phyloP scores from a whole-genome alignment of 768 basidiomycete species.

The Sistotremastrum niveocremeum region DNA sequence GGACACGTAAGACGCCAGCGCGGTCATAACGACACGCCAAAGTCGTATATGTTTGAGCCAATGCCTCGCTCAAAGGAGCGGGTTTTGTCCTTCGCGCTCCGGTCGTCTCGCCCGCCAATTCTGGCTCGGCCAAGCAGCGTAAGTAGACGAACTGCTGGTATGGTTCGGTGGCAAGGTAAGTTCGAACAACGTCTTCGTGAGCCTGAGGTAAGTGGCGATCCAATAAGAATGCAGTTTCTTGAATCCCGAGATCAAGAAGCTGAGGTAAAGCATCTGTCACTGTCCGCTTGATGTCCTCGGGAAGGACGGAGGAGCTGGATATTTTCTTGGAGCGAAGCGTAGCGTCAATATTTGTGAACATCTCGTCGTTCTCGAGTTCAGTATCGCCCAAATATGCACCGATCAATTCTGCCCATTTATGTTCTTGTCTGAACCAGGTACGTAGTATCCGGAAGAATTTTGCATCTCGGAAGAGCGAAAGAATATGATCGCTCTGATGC shows the following conservation, averaged over 20 bases:
- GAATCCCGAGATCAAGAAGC: slow-evolving; percentile 47
- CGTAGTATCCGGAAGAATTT: slow-evolving; percentile 89
- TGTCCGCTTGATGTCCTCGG: slow-evolving; percentile 39
- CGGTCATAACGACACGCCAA: slow-evolving; percentile 67
- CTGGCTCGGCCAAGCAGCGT: slow-evolving; percentile 50
- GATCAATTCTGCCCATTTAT: slow-evolving; percentile 61
- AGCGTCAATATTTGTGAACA: slow-evolving; percentile 56
- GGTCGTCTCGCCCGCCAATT: slow-evolving; percentile 26
- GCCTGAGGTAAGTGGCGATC: slow-evolving; percentile 52
- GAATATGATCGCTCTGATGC: slow-evolving; percentile 53
- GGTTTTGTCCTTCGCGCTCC: slow-evolving; percentile 18
- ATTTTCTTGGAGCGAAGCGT: slow-evolving; percentile 37
- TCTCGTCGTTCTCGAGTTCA: slow-evolving; percentile 38
- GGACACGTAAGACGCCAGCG: slow-evolving; percentile 41
- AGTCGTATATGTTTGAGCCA: slow-evolving; percentile 43
- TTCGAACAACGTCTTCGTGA: slow-evolving; percentile 49
- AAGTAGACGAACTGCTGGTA: slow-evolving; percentile 65
- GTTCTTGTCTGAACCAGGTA: slow-evolving; percentile 62
- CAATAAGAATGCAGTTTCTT: slow-evolving; percentile 57
- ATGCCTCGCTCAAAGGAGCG: slow-evolving; percentile 17
- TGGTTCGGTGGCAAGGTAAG: slow-evolving; percentile 31
- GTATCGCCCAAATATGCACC: slow-evolving; percentile 65
- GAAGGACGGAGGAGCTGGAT: slow-evolving; percentile 35
- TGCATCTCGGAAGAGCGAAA: slow-evolving; percentile 60
- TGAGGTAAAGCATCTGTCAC: slow-evolving; percentile 48